Base-by-base conservation (phyloP, 2,329 filamentous ascomycete genomes). In the Diplodia seriata region DNA sequence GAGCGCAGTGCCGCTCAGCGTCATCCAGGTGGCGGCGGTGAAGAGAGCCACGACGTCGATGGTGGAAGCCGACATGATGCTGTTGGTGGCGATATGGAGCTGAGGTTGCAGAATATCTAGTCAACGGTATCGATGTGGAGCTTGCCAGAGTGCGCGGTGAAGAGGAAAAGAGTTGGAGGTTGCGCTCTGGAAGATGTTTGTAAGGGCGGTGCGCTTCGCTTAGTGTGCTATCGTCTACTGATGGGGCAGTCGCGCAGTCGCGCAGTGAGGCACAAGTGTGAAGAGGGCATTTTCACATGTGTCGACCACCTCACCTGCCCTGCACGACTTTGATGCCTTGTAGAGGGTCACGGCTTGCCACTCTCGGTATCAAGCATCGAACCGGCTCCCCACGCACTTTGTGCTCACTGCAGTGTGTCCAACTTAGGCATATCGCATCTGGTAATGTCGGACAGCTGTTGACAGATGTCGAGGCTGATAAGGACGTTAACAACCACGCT, bases 1-100 rank as follows among this genome's bases (percentile, higher is more conserved):
- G 57, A 62, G 57, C 38, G 26, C 57, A 33, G 40, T 49, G 57
- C 57, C 29, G 38, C 57, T 49, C 57, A 62, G 57, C 40, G 15
- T 33, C 40, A 49, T 49, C 57, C 57, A 62, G 57, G 40, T 43
- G 20, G 36, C 38, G 8, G 29, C 15, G 51, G 54, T 40, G 12
- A 23, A 20, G 56, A 50, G 23, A 26, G 57, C 29, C 57, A 62
- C 57, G 57, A 49, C 40, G 47, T 62, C 40, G 57, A n/a, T 8
- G 15, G n/a, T 15, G 57, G 26, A 31, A 26, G 14, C 7, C 12
- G 40, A 23, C 31, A 38, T 59, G 36, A 43, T 43, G 40, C 11
- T 33, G 23, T 23, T 43, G 11, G 33, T 18, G 38, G 33, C 55
- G 57, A 62, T 49, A 62, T n/a, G 15, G 40, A 36, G 57, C 57